Evolutionary conservation across 2,329 filamentous ascomycete genomes (phyloP).

Genomic region (Alternaria hordeiaustralica): DNA sequence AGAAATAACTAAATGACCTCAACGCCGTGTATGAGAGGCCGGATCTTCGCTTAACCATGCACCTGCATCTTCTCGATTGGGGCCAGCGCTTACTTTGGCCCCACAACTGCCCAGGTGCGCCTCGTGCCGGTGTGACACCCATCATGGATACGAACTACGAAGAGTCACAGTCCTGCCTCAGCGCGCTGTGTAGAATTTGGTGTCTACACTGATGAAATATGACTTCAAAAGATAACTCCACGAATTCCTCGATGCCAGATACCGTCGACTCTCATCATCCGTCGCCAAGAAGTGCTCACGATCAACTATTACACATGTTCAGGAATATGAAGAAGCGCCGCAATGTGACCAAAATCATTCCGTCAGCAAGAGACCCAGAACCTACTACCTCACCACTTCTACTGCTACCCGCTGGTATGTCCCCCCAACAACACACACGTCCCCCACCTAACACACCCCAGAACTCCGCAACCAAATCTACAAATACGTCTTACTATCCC

Average conservation of each 20-base stretch:
- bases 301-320: background rate
- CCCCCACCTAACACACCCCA: background rate
- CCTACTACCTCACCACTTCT: background rate
- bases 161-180: background rate
- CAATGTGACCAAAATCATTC: fast-evolving
- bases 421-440: background rate
- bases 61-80: background rate
- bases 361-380: background rate
- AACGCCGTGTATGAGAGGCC: no score
- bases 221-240: background rate
- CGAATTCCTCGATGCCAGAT: background rate
- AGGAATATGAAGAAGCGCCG: background rate
- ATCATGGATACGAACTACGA: background rate
- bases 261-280: background rate
- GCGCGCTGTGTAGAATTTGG: background rate
- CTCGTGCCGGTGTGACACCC: background rate
- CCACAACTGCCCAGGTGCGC: background rate
- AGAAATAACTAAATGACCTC: no score
- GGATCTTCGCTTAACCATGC: background rate
- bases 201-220: background rate
- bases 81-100: background rate
- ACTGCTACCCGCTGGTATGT: background rate
- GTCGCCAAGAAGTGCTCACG: background rate
- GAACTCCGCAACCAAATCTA: background rate
- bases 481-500: background rate